Conservation (phyloP, 2,329 filamentous ascomycete species). For the Annulohypoxylon truncatum region DNA sequence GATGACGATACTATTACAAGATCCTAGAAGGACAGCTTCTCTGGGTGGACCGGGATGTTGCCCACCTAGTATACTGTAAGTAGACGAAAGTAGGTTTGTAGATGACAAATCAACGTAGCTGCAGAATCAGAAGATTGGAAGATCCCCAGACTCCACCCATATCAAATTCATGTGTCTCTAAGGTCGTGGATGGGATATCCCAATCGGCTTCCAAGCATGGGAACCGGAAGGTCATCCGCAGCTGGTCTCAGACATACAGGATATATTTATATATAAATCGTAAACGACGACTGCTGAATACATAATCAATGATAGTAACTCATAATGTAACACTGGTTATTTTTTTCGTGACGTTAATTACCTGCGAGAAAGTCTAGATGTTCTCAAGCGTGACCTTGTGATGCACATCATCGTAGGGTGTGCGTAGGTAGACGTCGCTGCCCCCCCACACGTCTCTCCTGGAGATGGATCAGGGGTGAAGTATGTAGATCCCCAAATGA, state of each 20-base stretch:
- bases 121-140: not conserved
- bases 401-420: not conserved
- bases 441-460: not conserved
- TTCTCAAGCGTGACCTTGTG: not conserved
- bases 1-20: not conserved
- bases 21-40: not conserved
- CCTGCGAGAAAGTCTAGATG: not conserved
- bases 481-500: not conserved
- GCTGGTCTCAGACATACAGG: not conserved
- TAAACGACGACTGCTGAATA: not conserved
- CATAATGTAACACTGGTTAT: not conserved
- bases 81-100: not conserved
- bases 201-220: not conserved
- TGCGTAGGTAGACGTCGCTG: not conserved
- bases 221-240: not conserved
- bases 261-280: not conserved
- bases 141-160: not conserved
- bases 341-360: constrained; percentile 3
- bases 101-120: not conserved
- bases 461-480: not conserved
- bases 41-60: not conserved
- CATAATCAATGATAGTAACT: not conserved
- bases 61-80: not conserved
- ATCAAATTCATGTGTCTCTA: not conserved
- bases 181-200: not conserved